Base-by-base conservation (phyloP, 2,329 filamentous ascomycete genomes). In the Canariomyces notabilis region DNA sequence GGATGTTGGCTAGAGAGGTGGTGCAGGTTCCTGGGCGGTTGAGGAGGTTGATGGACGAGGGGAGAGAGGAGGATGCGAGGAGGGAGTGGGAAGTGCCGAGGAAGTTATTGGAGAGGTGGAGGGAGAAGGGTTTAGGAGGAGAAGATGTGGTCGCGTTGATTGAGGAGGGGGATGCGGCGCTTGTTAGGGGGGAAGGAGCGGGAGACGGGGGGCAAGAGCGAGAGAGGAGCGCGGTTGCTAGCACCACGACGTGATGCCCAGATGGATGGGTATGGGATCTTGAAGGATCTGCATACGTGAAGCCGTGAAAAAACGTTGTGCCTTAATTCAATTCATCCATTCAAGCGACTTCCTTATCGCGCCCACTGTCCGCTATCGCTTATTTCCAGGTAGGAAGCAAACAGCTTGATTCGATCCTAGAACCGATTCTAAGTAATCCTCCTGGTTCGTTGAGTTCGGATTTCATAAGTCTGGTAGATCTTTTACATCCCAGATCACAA, bases 401-500 rank as follows among this genome's bases (percentile, higher is more conserved):
- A n/a, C n/a, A n/a, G n/a, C n/a, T n/a, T n/a, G n/a, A n/a, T n/a
- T n/a, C n/a, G n/a, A n/a, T n/a, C n/a, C n/a, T n/a, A n/a, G n/a
- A n/a, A n/a, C n/a, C n/a, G n/a, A n/a, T n/a, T n/a, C n/a, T n/a
- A n/a, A n/a, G n/a, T n/a, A n/a, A n/a, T n/a, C n/a, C n/a, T n/a
- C n/a, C n/a, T n/a, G n/a, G n/a, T n/a, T n/a, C n/a, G n/a, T n/a
- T n/a, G n/a, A n/a, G n/a, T n/a, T n/a, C n/a, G n/a, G n/a, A n/a
- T n/a, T n/a, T n/a, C n/a, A n/a, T n/a, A n/a, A n/a, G n/a, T n/a
- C 18, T 3, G 50, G 51, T 40, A 54, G 46, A 31, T 54, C 47
- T 23, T 54, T 42, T 29, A 79, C 66, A 51, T 76, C 72, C 53
- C 88, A 75, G 49, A 96, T 85, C 42, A 84, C 83, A 67, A 89